Conservation (phyloP, 2,329 filamentous ascomycete genomes). For the Fusarium papillatum region DNA sequence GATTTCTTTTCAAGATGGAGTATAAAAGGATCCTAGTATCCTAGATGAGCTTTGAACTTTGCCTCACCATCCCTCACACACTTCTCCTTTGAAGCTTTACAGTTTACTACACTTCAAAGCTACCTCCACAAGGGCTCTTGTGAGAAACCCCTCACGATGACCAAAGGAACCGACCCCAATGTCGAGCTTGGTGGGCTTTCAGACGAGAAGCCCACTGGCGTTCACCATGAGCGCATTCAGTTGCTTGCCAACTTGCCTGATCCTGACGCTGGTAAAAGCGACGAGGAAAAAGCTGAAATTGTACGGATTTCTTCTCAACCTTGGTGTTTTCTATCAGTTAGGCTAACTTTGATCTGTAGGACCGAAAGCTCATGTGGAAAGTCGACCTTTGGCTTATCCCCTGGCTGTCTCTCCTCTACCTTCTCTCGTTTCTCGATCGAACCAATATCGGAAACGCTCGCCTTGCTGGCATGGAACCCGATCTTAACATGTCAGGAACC, state of each 20-base stretch:
- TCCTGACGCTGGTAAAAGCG: background rate
- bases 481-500: constrained; percentile 22
- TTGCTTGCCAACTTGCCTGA: background rate
- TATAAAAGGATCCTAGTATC: background rate
- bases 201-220: background rate
- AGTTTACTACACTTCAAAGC: background rate
- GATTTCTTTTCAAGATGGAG: background rate
- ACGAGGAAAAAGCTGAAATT: background rate
- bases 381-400: constrained; percentile 70
- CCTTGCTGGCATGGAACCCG: constrained; percentile 36
- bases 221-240: background rate
- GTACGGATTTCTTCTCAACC: background rate
- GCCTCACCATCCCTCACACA: background rate
- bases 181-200: background rate
- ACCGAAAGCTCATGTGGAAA: constrained; percentile 68
- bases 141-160: background rate
- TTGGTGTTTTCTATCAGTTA: too few species aligned
- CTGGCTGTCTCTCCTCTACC: constrained; percentile 69
- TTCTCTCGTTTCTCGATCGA: constrained; percentile 62
- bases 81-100: background rate
- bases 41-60: background rate
- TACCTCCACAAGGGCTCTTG: background rate
- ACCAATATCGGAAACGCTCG: constrained; percentile 65
- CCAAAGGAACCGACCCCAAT: background rate
- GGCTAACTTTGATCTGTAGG: constrained; percentile 14